phyloP scores from a whole-genome alignment of 495 filamentous ascomycete genomes.

The Penicillium tannophilum region DNA sequence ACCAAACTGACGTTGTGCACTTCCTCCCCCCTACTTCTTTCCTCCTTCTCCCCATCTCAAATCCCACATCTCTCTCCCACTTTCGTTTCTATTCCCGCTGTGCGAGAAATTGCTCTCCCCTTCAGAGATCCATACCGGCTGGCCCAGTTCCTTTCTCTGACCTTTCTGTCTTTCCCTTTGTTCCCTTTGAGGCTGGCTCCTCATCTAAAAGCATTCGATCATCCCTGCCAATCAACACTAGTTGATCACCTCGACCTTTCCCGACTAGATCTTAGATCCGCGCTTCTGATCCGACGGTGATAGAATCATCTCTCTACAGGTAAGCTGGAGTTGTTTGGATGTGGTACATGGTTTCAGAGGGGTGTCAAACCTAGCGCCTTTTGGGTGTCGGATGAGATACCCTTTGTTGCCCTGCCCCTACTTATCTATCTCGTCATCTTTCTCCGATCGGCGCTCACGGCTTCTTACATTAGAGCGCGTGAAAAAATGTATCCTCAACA shows the following conservation, averaged over 20 bases:
- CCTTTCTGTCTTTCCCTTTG: conserved; percentile 34
- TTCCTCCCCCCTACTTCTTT: conserved; percentile 16
- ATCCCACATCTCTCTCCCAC: conserved; percentile 21
- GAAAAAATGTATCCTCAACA: conserved; percentile 54
- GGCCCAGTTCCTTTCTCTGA: conserved; percentile 44
- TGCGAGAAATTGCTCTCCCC: conserved; percentile 34
- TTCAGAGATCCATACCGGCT: conserved; percentile 43
- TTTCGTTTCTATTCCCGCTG: conserved; percentile 46
- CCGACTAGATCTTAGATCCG: background rate
- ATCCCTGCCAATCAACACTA: background rate
- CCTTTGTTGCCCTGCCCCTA: conserved; percentile 14
- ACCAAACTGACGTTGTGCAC: conserved; percentile 14
- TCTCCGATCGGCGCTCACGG: conserved; percentile 23
- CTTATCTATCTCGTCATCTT: conserved; percentile 21
- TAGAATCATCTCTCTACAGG: background rate
- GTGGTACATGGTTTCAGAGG: background rate
- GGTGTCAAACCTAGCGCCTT: background rate
- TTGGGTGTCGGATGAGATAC: background rate
- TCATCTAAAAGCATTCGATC: conserved; percentile 18
- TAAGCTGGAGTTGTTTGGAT: background rate
- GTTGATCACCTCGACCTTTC: background rate
- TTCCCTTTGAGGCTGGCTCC: conserved; percentile 43
- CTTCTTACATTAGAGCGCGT: conserved; percentile 10
- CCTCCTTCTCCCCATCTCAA: conserved; percentile 20
- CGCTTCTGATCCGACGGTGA: conserved; percentile 1